Base-by-base conservation (phyloP, 2,329 filamentous ascomycete genomes). In the Colletotrichum orbiculare region DNA sequence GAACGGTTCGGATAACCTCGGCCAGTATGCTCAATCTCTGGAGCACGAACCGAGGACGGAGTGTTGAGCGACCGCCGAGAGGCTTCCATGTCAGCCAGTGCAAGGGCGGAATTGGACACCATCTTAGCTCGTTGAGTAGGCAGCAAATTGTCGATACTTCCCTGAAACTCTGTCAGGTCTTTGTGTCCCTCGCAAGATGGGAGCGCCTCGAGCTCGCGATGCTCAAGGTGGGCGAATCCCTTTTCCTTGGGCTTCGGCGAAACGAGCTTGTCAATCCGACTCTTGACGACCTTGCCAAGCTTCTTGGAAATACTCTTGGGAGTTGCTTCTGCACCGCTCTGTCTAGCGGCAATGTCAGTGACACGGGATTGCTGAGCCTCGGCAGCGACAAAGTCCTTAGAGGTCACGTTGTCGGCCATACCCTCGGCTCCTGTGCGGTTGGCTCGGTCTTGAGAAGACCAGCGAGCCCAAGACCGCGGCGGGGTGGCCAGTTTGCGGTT, bases 161-260 rank as follows among this genome's bases (percentile, higher is more conserved):
- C 62, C 59, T 74, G 73, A 6, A 76, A 66, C 37, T 74, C 74
- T 47, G 75, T 68, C 5, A 77, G 54, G 46, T 77, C 75, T 56
- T 71, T 70, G 54, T 73, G 75, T 1, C 73, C 70, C 13, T 68
- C 71, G n/a, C 70, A 69, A 46, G 71, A 73, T 7, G 75, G 75
- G 43, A 75, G 69, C 41, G 77, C 71, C 57, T 78, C 75, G 8
- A 78, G 72, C 53, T 77, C 76, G 0, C 75, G 76, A n/a, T 77
- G 77, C 50, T 77, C 75, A 8, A 76, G 60, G 60, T 70, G 41
- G 13, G 41, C 54, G 12, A 33, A 15, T 10, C 54, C 41, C 8
- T 59, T 46, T 33, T 4, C 25, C 33, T 43, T 55, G 2, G 59
- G 17, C 42, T 54, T 67, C 12, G 66, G 52, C 12, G 69, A 66